Base-by-base conservation (phyloP, 2,329 filamentous ascomycete species). In the Fusarium sp. region DNA sequence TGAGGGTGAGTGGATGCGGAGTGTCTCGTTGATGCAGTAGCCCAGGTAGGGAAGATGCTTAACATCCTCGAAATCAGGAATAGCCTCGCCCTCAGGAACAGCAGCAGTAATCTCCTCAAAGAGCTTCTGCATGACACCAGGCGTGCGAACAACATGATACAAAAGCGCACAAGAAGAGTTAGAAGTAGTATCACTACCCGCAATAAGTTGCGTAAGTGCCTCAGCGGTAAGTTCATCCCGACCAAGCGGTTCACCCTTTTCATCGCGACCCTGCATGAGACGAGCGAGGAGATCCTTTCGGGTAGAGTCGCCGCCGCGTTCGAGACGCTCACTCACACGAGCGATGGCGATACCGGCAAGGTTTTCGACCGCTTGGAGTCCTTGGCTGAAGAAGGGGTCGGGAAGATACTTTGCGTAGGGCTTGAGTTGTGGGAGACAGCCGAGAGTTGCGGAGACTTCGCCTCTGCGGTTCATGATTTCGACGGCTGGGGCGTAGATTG, bases 331-430 rank as follows among this genome's bases (percentile, higher is more conserved):
- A 67, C 90, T 90, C 34, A 97, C 94, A 18, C 93, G 87, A 2
- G 94, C 93, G 62, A 95, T 91, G 40, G 94, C 94, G 70, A 97
- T 97, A 49, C 94, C 94, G 2, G 94, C 93, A 7, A 98, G 87
- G 75, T 93, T 90, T 76, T 94, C 82, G 1, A 97, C 91, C 1
- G 93, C 93, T 44, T 87, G 81, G 24, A 95, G 81, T 20, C 94
- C 94, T 71, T 92, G 83, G 74, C 82, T 87, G 84, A 96, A 97
- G 84, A 97, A 97, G 2, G 90, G 87, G 74, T 97, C 93, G 0
- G 94, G 93, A 11, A 97, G 82, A 79, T 91, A 94, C 74, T 88
- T 90, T 29, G 94, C 94, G 71, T 89, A 97, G 1, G 93, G 92
- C 79, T 92, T 95, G 43, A 97, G 83, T 65, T 83, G 80, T 0